Evolutionary conservation across 805 yeast genomes (phyloP).

Genomic region (Monosporozyma aerobia): DNA sequence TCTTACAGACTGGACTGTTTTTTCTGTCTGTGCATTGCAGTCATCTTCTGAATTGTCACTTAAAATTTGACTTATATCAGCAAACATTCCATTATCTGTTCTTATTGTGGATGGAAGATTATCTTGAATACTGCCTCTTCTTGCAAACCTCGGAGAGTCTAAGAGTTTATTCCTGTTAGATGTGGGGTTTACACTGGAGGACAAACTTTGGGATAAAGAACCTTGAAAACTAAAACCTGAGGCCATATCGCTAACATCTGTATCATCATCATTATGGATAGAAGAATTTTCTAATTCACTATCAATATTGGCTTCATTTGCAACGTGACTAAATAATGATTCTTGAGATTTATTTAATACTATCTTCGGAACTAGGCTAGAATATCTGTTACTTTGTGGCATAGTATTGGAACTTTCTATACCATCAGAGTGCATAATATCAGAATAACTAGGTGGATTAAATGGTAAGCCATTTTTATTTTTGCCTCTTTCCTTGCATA

Average conservation of each 20-base stretch:
- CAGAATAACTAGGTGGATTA: conserved; percentile 32
- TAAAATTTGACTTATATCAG: conserved; percentile 21
- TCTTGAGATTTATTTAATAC: conserved; percentile 11
- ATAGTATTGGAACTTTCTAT: neutral
- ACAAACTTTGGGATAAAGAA: conserved; percentile 11
- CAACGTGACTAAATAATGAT: conserved; percentile 4
- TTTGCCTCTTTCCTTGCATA: neutral
- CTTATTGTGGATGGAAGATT: conserved; percentile 24
- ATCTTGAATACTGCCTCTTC: conserved; percentile 13
- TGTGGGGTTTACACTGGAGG: conserved; percentile 23
- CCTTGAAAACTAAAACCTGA: conserved; percentile 12
- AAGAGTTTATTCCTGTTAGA: neutral
- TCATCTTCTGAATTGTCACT: conserved; percentile 5
- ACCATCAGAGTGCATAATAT: conserved; percentile 16
- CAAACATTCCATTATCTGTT: conserved; percentile 17
- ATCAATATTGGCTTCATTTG: conserved; percentile 5
- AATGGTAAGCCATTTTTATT: conserved; percentile 13
- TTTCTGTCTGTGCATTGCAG: neutral
- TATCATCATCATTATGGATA: conserved; percentile 1
- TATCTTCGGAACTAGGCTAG: conserved; percentile 5
- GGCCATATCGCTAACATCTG: conserved; percentile 12
- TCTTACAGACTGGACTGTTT: neutral
- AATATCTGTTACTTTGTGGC: neutral
- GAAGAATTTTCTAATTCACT: conserved; percentile 5
- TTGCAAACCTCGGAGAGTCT: conserved; percentile 2